Percentiles rank a stretch among this genome's conserved stretches.
Evolutionary conservation across 169 alveolate genomes (phyloP).

Genomic region (Plasmodium sp.): DNA sequence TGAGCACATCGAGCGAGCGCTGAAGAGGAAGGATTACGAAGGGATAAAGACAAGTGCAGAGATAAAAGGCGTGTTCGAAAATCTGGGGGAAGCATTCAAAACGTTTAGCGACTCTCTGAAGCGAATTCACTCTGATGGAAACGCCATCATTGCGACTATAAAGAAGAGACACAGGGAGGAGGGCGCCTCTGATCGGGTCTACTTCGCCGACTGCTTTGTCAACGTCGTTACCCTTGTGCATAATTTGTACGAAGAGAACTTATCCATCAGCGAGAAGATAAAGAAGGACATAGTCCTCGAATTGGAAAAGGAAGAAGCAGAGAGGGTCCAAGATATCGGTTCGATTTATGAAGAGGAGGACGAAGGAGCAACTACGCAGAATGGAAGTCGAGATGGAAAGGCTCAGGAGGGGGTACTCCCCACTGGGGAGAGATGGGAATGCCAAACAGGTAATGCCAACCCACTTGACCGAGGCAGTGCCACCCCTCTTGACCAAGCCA

Average conservation of each 20-base stretch:
- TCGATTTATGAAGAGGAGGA: conserved; percentile 11
- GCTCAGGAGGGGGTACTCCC: background rate
- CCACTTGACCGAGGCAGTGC: background rate
- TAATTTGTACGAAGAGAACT: conserved; percentile 29
- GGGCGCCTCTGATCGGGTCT: background rate
- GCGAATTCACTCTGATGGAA: conserved; percentile 41
- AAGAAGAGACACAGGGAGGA: conserved; percentile 3
- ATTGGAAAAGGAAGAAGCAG: conserved; percentile 54
- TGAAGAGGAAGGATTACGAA: conserved; percentile 50
- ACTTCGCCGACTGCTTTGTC: conserved; percentile 36
- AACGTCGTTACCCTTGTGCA: conserved; percentile 44
- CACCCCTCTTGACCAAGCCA: background rate
- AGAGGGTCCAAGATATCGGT: conserved; percentile 27
- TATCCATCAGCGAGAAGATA: conserved; percentile 28
- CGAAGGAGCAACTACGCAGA: background rate
- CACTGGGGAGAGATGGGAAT: background rate
- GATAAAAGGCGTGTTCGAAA: conserved; percentile 30
- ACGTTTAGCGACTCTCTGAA: conserved; percentile 47
- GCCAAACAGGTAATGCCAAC: background rate
- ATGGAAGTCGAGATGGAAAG: background rate
- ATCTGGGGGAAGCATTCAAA: conserved; percentile 31
- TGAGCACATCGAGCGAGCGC: conserved; percentile 32
- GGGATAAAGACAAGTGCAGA: conserved; percentile 60
- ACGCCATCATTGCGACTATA: background rate
- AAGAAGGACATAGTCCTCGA: conserved; percentile 18